Percentiles rank a stretch among this genome's conserved stretches.
These are phyloP conservation scores for Penstemon eatonii DNA, from an alignment of 257 asterid genomes.

Conservation along the genomic window DNA sequence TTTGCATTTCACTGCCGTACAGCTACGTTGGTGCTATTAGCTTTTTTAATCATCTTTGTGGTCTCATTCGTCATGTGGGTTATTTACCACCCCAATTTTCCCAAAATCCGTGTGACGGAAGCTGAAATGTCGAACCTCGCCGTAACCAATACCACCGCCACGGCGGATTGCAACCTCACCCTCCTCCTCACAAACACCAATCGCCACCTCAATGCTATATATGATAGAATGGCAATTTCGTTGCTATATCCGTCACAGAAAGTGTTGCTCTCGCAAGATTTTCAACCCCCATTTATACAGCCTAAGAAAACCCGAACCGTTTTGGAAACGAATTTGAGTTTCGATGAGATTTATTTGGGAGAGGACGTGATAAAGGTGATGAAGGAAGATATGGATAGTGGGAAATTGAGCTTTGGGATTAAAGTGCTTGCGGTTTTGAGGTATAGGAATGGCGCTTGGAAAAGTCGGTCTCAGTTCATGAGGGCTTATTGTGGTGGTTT, in stretches of 20 bases:
- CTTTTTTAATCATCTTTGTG: constrained; percentile 15
- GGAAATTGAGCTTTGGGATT: constrained; percentile 36
- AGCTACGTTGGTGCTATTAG: not conserved
- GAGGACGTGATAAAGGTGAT: constrained; percentile 25
- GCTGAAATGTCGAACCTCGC: constrained; percentile 31
- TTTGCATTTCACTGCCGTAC: constrained; percentile 20
- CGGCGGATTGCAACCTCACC: constrained; percentile 39
- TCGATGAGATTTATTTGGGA: constrained; percentile 21
- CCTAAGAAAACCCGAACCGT: constrained; percentile 23
- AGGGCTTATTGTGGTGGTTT: constrained; percentile 37
- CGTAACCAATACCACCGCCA: constrained; percentile 12
- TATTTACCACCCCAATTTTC: constrained; percentile 33
- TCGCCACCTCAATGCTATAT: constrained; percentile 30
- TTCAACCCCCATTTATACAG: constrained; percentile 37
- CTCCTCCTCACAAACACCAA: constrained; percentile 42
- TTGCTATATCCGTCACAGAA: constrained; percentile 27
- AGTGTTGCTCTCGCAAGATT: constrained; percentile 29
- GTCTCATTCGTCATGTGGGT: constrained; percentile 27
- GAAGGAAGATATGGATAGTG: constrained; percentile 34
- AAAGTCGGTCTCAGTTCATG: constrained; percentile 28
- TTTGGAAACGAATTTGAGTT: constrained; percentile 25
- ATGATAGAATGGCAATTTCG: constrained; percentile 31
- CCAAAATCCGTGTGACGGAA: constrained; percentile 32
- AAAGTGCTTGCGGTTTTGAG: constrained; percentile 28
- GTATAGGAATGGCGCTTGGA: constrained; percentile 27